Base-by-base conservation (phyloP, 768 basidiomycete species). In the Chalciporus chontae region DNA sequence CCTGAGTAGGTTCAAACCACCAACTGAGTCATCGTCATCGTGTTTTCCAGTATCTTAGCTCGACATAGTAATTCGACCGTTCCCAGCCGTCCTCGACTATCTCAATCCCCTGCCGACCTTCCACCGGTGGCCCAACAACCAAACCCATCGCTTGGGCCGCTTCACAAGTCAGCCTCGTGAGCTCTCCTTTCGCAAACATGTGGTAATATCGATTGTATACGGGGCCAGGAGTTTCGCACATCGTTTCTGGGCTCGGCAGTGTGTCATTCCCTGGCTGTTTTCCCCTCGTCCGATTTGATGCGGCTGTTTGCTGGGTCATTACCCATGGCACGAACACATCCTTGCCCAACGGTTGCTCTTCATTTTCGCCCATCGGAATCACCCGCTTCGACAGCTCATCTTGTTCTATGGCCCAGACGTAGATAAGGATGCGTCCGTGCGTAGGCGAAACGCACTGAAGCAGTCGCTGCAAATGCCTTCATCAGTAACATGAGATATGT, bases 361-460 rank as follows among this genome's bases (percentile, higher is more conserved):
- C 31, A 40, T 18, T 42, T 18, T 19, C 48, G 13, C 56, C 53
- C 5, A 74, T 70, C 21, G 67, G 62, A 29, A 95, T 82, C 51
- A 66, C 71, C 29, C 94, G 79, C 63, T 89, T 94, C 2, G 92
- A 94, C 7, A 83, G 69, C 24, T 80, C 78, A 50, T 95, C 91
- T 71, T 99, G 96, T 59, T 97, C 93, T 52, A 88, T 79, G 1
- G 95, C 94, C 96, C 96, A 99, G 29, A 98, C 96, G 57, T 96
- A 96, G 54, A 98, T 85, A 47, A 99, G 71, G 36, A 92, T 71
- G 9, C 91, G 84, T 8, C 93, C 91, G 55, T 89, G 83, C 2
- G 56, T 45, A 1, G 84, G 75, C 0, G 84, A 84, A 32, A 93
- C 82, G 21, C 75, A 73, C 57, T 81, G 74, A 18, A 92, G 64